These are phyloP conservation scores for Achaetomium macrosporum DNA, from an alignment of 2,329 filamentous ascomycete species.

Conservation along the genomic window DNA sequence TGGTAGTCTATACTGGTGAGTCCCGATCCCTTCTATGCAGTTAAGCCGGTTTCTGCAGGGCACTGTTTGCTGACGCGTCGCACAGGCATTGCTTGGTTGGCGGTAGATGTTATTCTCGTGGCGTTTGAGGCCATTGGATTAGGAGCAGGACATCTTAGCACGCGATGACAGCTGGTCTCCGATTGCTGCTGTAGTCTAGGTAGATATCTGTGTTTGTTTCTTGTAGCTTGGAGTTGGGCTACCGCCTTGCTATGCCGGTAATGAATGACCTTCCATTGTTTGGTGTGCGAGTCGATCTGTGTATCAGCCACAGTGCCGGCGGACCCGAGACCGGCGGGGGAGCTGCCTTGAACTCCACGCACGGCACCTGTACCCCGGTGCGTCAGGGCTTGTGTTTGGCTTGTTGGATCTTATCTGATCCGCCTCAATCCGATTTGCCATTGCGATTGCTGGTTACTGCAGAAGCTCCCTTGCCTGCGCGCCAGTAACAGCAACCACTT, in stretches of 20 bases:
- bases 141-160: constrained; percentile 35
- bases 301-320: too few species aligned
- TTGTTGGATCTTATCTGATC: constrained; percentile 20
- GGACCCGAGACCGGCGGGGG: neutral
- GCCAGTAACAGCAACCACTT: too few species aligned
- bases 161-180: neutral
- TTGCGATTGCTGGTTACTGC: constrained; percentile 2
- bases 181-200: neutral
- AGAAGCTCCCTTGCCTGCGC: too few species aligned
- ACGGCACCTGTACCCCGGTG: constrained; percentile 6
- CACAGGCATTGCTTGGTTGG: constrained; percentile 71
- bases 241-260: neutral
- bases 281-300: too few species aligned
- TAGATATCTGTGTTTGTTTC: neutral
- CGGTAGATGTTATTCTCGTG: constrained; percentile 67
- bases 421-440: constrained; percentile 14
- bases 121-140: constrained; percentile 59
- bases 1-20: constrained; percentile 85
- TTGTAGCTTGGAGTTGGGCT: neutral
- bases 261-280: neutral
- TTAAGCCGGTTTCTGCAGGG: neutral
- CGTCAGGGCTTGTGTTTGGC: constrained; percentile 11
- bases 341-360: neutral
- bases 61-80: constrained; percentile 14
- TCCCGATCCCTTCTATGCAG: neutral